Percentiles rank a stretch among this genome's conserved stretches.
phyloP scores from a whole-genome alignment of 495 filamentous ascomycete genomes.

The Rostrohypoxylon terebratum region DNA sequence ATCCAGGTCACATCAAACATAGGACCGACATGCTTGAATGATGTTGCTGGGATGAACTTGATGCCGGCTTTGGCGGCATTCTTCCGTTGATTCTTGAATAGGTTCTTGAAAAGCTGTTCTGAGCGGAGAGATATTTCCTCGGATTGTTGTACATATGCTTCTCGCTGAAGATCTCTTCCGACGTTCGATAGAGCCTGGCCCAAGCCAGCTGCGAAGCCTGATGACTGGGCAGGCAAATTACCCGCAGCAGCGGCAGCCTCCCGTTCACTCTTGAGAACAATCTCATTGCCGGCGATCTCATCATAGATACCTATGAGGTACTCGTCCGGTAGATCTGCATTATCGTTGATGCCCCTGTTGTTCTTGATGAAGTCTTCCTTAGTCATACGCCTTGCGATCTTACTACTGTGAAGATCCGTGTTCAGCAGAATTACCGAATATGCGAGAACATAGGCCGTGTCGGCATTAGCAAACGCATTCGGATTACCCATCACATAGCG shows the following conservation, averaged over 20 bases:
- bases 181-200: conserved; percentile 91
- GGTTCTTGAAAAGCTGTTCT: conserved; percentile 86
- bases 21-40: conserved; percentile 91
- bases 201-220: conserved; percentile 83
- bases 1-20: conserved; percentile 99
- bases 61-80: conserved; percentile 75
- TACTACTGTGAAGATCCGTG: conserved; percentile 91
- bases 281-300: conserved; percentile 91
- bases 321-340: conserved; percentile 90
- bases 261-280: conserved; percentile 91
- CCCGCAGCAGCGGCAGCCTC: conserved; percentile 84
- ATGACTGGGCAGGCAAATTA: conserved; percentile 66
- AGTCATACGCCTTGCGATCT: conserved; percentile 89
- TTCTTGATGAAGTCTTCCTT: conserved; percentile 99
- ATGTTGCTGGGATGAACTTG: conserved; percentile 91
- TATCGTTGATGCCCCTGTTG: conserved; percentile 98
- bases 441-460: conserved; percentile 94
- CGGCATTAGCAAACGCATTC: conserved; percentile 97
- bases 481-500: conserved; percentile 94
- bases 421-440: conserved; percentile 98
- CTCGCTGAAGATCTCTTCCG: conserved; percentile 89
- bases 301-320: conserved; percentile 91
- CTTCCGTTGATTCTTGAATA: conserved; percentile 86
- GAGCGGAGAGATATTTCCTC: conserved; percentile 81
- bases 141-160: conserved; percentile 92